Percentiles rank a stretch among this genome's conserved stretches.
Evolutionary conservation across 257 asterid species (phyloP).

Genomic region (Voacanga thouarsii): DNA sequence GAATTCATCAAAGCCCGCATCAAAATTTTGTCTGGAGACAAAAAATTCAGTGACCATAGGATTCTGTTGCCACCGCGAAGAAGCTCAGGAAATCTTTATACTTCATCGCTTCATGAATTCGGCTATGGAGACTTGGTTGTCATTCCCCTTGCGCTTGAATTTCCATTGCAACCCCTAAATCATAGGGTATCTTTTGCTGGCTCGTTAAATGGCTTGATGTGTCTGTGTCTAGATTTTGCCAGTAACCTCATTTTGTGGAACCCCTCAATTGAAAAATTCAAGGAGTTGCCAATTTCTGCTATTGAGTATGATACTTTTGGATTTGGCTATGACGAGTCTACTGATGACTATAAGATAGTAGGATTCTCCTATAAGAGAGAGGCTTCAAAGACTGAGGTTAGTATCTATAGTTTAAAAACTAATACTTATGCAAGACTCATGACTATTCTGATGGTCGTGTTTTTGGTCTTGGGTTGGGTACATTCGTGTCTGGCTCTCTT

Average conservation of each 20-base stretch:
- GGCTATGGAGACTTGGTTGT: neutral
- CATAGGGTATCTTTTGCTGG: neutral
- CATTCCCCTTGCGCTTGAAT: neutral
- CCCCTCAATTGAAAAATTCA: neutral
- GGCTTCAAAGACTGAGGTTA: neutral
- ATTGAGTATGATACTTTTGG: neutral
- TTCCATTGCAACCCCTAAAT: neutral
- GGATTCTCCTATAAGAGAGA: neutral
- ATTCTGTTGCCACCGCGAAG: neutral
- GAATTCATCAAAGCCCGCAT: conserved; percentile 28
- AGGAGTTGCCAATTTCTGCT: neutral
- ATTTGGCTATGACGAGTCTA: neutral
- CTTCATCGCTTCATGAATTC: neutral
- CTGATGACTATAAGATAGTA: neutral
- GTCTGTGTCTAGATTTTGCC: too few relatives aligned
- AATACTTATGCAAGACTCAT: neutral
- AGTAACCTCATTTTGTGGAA: neutral
- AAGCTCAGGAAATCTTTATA: neutral
- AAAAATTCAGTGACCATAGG: neutral
- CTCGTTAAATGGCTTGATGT: neutral
- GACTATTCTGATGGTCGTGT: neutral
- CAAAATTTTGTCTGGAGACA: neutral
- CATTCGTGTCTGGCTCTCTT: too few relatives aligned
- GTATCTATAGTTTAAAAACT: neutral
- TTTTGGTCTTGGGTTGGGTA: too few relatives aligned